Conservation (phyloP, 192 early-diverging fungal species). For the Helicostylum pulchrum region DNA sequence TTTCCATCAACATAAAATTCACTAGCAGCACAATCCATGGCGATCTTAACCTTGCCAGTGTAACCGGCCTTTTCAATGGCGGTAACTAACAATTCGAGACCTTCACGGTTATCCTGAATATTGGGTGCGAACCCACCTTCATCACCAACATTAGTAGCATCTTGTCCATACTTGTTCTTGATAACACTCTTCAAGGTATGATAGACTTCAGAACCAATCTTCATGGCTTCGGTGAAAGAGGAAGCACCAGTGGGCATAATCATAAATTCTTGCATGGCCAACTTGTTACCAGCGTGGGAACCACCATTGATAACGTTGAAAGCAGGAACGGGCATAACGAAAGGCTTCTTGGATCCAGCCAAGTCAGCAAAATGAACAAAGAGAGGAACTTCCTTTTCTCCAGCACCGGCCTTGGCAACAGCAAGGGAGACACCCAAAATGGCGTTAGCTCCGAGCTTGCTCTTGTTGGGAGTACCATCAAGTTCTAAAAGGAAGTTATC, state of each 20-base stretch:
- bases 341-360: constrained; percentile 75
- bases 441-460: constrained; percentile 95
- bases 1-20: constrained; percentile 97
- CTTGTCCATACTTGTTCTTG: constrained; percentile 98
- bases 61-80: constrained; percentile 95
- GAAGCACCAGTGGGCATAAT: constrained; percentile 94
- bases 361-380: constrained; percentile 94
- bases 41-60: constrained; percentile 94
- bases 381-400: constrained; percentile 89
- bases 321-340: constrained; percentile 94
- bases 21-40: constrained; percentile 96
- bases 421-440: constrained; percentile 98
- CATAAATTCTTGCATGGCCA: constrained; percentile 99
- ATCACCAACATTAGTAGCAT: constrained; percentile 98
- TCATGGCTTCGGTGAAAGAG: constrained; percentile 94
- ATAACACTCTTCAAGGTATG: constrained; percentile 92
- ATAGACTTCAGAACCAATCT: constrained; percentile 97
- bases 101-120: constrained; percentile 96
- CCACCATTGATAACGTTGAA: constrained; percentile 99
- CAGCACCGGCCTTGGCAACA: constrained; percentile 93
- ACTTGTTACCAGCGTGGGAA: constrained; percentile 98
- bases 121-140: constrained; percentile 99
- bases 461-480: constrained; percentile 96
- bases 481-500: constrained; percentile 90
- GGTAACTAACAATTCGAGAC: constrained; percentile 83